These are phyloP conservation scores for Triangularia verruculosa DNA, from an alignment of 2,329 filamentous ascomycete genomes.

Conservation along the genomic window DNA sequence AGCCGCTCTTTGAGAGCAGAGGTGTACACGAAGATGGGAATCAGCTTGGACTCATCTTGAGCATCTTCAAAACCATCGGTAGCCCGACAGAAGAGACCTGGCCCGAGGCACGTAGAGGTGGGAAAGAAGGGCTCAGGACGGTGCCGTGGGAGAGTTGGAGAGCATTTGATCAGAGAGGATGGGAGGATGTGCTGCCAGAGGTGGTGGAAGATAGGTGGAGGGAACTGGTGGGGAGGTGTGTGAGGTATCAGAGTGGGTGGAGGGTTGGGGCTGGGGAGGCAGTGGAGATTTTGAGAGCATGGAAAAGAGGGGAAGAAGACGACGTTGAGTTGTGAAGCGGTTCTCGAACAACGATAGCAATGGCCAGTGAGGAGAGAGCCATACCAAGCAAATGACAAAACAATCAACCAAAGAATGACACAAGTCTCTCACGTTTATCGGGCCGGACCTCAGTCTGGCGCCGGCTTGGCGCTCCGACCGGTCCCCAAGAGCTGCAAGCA, in stretches of 20 bases:
- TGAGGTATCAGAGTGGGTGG: conserved; percentile 65
- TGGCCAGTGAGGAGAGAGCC: too few species aligned
- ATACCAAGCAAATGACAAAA: background rate
- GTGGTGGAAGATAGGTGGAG: conserved; percentile 59
- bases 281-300: conserved; percentile 1
- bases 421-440: background rate
- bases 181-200: conserved; percentile 65
- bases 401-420: background rate
- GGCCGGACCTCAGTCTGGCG: background rate
- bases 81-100: conserved; percentile 77
- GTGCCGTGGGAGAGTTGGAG: conserved; percentile 91
- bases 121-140: conserved; percentile 51
- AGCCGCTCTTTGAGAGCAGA: conserved; percentile 79
- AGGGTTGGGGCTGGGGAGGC: conserved; percentile 59
- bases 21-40: conserved; percentile 73
- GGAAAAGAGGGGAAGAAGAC: background rate
- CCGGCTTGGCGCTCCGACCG: background rate
- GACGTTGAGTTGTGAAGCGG: too few species aligned
- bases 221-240: conserved; percentile 63
- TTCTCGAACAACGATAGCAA: too few species aligned
- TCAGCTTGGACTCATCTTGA: conserved; percentile 84
- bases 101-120: conserved; percentile 64
- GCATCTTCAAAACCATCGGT: conserved; percentile 87
- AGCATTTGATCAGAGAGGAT: conserved; percentile 63
- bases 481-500: background rate